phyloP scores from a whole-genome alignment of 1,139 yeast genomes.

The Taphrina populina region DNA sequence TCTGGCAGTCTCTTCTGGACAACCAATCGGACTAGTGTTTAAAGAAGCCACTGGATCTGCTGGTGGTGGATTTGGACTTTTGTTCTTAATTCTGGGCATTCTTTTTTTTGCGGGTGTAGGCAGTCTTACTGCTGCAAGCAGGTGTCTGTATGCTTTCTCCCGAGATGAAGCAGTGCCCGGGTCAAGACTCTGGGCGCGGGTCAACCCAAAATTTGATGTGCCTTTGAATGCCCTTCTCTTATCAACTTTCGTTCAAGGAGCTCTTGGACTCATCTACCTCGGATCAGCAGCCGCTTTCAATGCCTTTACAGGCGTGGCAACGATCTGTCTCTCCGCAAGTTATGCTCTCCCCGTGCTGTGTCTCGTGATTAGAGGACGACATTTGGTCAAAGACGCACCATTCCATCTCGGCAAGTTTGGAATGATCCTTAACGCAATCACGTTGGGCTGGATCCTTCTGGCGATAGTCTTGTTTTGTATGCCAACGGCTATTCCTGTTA shows the following conservation, averaged over 20 bases:
- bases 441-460: constrained; percentile 28
- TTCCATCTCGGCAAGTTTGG: constrained; percentile 32
- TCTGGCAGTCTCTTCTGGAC: constrained; percentile 60
- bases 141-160: constrained; percentile 82
- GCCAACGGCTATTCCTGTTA: constrained; percentile 30
- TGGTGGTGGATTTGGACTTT: constrained; percentile 65
- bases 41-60: constrained; percentile 58
- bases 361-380: constrained; percentile 60
- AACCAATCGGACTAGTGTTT: constrained; percentile 60
- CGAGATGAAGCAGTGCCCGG: constrained; percentile 85
- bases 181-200: constrained; percentile 43
- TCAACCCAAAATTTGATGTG: constrained; percentile 22
- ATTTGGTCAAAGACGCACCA: constrained; percentile 19
- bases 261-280: constrained; percentile 55
- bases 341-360: constrained; percentile 73
- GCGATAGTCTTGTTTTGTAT: constrained; percentile 31
- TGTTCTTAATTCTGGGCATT: constrained; percentile 66
- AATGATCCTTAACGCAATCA: constrained; percentile 9
- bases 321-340: constrained; percentile 68
- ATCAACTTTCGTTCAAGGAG: constrained; percentile 24
- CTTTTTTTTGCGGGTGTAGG: constrained; percentile 65
- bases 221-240: constrained; percentile 32
- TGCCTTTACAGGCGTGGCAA: constrained; percentile 60
- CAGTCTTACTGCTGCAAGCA: constrained; percentile 73
- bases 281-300: constrained; percentile 60